Evolutionary conservation across 2,329 filamentous ascomycete genomes (phyloP).

Genomic region (Fusarium albidum): DNA sequence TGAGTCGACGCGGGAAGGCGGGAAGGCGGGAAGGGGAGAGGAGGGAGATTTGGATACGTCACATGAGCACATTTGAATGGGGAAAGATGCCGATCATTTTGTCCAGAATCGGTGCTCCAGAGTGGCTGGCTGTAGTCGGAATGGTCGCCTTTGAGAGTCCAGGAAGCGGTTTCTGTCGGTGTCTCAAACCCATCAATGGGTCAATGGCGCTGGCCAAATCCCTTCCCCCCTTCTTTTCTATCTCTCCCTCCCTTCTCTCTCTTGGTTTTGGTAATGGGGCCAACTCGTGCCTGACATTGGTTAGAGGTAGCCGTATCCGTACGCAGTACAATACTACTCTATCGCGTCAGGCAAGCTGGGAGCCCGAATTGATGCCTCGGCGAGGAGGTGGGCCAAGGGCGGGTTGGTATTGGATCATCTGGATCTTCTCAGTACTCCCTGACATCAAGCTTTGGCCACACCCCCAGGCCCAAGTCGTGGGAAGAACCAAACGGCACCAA

Average conservation of each 20-base stretch:
- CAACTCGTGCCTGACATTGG: too few species aligned
- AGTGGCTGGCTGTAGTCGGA: conserved; percentile 11
- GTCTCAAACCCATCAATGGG: background rate
- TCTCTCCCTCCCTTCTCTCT: too few species aligned
- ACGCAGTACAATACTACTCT: too few species aligned
- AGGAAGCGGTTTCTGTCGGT: conserved; percentile 1
- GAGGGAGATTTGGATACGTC: conserved; percentile 27
- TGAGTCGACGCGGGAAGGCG: background rate
- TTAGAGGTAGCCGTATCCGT: too few species aligned
- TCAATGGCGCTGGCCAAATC: too few species aligned
- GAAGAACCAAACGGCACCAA: background rate
- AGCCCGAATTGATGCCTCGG: conserved; percentile 4
- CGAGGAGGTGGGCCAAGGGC: conserved; percentile 21
- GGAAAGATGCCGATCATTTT: conserved; percentile 30
- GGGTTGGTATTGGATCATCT: conserved; percentile 30
- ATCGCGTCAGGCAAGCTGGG: background rate
- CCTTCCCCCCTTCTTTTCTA: too few species aligned
- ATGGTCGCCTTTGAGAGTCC: background rate
- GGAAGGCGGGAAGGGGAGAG: conserved; percentile 10
- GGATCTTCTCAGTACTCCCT: conserved; percentile 25
- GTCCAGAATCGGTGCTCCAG: conserved; percentile 25
- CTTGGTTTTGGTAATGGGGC: background rate
- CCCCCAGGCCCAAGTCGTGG: background rate
- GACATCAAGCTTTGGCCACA: conserved; percentile 23
- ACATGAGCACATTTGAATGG: conserved; percentile 28